phyloP scores from a whole-genome alignment of 2,329 filamentous ascomycete genomes.

The Cladosporium sp. region DNA sequence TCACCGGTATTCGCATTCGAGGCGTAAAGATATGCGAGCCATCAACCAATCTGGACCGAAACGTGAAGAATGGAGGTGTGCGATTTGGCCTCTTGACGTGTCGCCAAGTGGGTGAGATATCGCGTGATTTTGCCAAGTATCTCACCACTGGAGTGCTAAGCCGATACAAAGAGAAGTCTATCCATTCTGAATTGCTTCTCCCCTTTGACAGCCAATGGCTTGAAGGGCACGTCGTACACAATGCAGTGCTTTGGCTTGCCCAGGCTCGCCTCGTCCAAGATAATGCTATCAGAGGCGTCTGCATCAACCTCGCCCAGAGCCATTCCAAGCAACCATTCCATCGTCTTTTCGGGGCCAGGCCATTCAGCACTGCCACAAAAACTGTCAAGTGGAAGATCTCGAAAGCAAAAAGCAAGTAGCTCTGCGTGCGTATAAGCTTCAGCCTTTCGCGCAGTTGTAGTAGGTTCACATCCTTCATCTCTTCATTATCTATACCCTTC shows the following conservation, averaged over 20 bases:
- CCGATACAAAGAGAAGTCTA: neutral
- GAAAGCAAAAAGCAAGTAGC: neutral
- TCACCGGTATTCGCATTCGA: too few species aligned
- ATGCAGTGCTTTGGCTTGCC: constrained; percentile 1
- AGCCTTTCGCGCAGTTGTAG: neutral
- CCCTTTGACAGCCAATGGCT: constrained; percentile 1
- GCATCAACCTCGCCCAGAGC: neutral
- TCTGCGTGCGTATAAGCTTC: constrained; percentile 1
- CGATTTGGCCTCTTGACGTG: neutral
- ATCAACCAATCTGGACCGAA: too few species aligned
- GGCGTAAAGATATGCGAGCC: too few species aligned
- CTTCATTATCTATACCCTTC: neutral
- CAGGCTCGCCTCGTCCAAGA: neutral
- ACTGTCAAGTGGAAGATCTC: neutral
- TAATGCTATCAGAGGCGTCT: too few species aligned
- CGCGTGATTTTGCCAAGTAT: constrained; percentile 11
- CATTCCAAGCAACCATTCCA: constrained; percentile 7
- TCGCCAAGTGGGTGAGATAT: neutral
- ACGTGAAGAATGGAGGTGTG: too few species aligned
- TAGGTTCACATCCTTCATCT: neutral
- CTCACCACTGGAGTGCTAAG: constrained; percentile 6
- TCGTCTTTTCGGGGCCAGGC: neutral
- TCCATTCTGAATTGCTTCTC: neutral
- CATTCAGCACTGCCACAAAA: neutral
- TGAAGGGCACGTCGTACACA: neutral